Evolutionary conservation across 1,284 basidiomycete genomes (phyloP).

Genomic region (Tylopilus sp.): DNA sequence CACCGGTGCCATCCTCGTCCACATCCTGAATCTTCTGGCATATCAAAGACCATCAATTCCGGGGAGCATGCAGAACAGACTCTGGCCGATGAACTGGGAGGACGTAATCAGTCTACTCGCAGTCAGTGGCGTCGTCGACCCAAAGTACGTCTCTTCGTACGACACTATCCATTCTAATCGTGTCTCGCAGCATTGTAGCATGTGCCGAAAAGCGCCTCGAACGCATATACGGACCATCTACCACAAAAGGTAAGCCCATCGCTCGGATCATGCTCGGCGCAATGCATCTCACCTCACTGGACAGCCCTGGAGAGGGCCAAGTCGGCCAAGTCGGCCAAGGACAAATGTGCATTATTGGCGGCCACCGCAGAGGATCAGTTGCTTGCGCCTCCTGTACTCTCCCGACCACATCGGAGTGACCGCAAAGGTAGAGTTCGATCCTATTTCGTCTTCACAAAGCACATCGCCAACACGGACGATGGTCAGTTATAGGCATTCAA

Average conservation of each 20-base stretch:
- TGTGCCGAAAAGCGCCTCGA: conserved; percentile 24
- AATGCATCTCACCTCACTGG: conserved; percentile 6
- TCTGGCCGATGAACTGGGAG: conserved; percentile 31
- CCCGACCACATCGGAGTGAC: conserved; percentile 16
- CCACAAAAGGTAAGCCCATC: conserved; percentile 12
- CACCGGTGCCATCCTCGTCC: conserved; percentile 17
- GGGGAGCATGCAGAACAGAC: conserved; percentile 35
- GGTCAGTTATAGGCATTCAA: not conserved
- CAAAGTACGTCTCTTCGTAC: conserved; percentile 13
- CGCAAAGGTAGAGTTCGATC: conserved; percentile 1
- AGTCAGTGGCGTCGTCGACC: conserved; percentile 17
- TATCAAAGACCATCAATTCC: conserved; percentile 28
- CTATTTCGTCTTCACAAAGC: not conserved
- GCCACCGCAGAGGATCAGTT: conserved; percentile 16
- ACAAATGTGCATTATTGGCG: conserved; percentile 6
- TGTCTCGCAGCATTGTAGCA: conserved; percentile 20
- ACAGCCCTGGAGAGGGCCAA: conserved; percentile 14
- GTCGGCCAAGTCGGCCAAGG: conserved; percentile 11
- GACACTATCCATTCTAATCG: conserved; percentile 2
- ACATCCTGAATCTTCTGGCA: conserved; percentile 24
- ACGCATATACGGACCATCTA: conserved; percentile 25
- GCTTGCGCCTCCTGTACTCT: conserved; percentile 13
- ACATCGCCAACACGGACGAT: not conserved
- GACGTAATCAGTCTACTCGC: conserved; percentile 27
- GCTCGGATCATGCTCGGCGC: not conserved